These are phyloP conservation scores for Hemileccinum impolitum DNA, from an alignment of 768 basidiomycete species.

Conservation along the genomic window DNA sequence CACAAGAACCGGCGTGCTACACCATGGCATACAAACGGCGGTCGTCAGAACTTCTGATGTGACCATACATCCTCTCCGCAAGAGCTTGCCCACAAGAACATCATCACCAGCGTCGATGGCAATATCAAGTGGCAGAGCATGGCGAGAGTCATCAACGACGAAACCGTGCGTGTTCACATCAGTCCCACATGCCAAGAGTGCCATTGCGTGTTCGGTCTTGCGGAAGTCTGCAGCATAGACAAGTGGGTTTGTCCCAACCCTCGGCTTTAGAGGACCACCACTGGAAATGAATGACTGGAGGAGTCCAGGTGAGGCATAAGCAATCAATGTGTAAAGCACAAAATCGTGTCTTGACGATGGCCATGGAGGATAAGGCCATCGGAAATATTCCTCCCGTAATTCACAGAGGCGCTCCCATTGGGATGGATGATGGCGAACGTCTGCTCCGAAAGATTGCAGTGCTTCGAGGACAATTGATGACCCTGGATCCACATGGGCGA, in stretches of 20 bases:
- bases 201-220: slow-evolving; percentile 2
- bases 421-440: background rate
- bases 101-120: background rate
- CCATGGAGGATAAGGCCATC: background rate
- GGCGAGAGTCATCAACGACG: background rate
- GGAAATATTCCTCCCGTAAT: background rate
- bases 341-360: slow-evolving; percentile 1
- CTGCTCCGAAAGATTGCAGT: background rate
- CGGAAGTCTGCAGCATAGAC: slow-evolving; percentile 5
- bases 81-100: background rate
- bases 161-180: background rate
- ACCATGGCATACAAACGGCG: slow-evolving; percentile 5
- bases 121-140: background rate
- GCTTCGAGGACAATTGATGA: background rate
- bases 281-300: background rate
- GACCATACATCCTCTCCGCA: background rate
- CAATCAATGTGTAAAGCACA: background rate
- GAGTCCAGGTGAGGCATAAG: background rate
- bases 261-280: background rate
- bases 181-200: background rate
- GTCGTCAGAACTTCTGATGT: background rate
- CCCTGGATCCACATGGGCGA: background rate
- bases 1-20: background rate
- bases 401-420: slow-evolving; percentile 2
- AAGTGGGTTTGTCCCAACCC: slow-evolving; percentile 7